A percentile compares a stretch with the other conserved stretches of the same genome.
Evolutionary conservation across 2,329 filamentous ascomycete genomes (phyloP).

Genomic region (Hyphodiscus sp.): DNA sequence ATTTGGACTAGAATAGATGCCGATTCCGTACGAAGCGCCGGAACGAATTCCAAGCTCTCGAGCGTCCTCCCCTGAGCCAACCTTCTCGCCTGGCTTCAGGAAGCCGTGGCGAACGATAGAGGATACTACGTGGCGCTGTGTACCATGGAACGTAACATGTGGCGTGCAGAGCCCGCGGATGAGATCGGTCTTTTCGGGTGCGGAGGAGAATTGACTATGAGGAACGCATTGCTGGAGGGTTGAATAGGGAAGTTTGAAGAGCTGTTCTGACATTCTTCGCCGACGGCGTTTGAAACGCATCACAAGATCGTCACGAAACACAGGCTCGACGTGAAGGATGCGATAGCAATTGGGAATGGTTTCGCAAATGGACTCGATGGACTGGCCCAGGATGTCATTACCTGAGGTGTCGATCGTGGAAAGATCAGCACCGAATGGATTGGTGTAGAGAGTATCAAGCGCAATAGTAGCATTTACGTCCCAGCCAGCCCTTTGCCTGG

Average conservation of each 20-base stretch:
- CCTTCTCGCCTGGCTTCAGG: conserved; percentile 31
- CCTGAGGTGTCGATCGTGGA: conserved; percentile 13
- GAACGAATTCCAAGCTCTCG: conserved; percentile 26
- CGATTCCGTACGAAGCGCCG: conserved; percentile 35
- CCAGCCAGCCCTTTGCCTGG: neutral
- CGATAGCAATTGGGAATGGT: conserved; percentile 29
- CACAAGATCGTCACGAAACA: conserved; percentile 32
- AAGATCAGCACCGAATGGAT: conserved; percentile 14
- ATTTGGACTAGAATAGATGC: conserved; percentile 40
- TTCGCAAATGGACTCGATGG: conserved; percentile 30
- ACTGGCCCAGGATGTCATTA: conserved; percentile 23
- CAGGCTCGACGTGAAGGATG: conserved; percentile 35
- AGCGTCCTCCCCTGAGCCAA: conserved; percentile 24
- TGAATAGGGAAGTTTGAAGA: too few species aligned
- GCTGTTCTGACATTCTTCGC: too few species aligned
- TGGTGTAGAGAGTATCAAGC: neutral
- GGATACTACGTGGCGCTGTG: conserved; percentile 30
- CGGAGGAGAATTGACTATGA: too few species aligned
- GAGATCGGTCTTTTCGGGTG: too few species aligned
- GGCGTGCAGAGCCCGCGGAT: conserved; percentile 17
- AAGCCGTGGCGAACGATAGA: conserved; percentile 41
- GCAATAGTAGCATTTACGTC: neutral
- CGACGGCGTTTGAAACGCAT: conserved; percentile 21
- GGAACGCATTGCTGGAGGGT: too few species aligned
- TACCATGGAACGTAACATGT: conserved; percentile 37